Conservation (phyloP, 2,329 filamentous ascomycete genomes). For the Ceratocystis eucalypticola region DNA sequence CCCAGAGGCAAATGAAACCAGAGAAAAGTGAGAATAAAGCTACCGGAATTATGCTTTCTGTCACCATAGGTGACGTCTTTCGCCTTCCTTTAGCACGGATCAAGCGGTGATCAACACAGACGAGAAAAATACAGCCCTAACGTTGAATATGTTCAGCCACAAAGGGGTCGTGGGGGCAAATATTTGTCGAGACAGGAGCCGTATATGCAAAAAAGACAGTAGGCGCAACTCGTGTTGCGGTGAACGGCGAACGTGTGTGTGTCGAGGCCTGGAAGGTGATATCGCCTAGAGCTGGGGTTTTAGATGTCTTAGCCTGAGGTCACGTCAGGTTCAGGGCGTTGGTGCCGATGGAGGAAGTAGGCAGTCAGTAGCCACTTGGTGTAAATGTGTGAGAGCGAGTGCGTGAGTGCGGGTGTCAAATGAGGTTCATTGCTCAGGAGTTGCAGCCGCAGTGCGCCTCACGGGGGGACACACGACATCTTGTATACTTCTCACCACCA, state of each 20-base stretch:
- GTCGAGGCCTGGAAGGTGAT: background rate
- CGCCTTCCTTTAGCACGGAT: background rate
- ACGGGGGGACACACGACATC: background rate
- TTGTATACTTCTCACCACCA: background rate
- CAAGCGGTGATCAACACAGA: background rate
- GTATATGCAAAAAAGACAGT: background rate
- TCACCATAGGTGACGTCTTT: background rate
- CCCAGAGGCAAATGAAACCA: conserved; percentile 6
- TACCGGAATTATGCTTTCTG: background rate
- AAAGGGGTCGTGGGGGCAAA: background rate
- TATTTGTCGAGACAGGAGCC: background rate
- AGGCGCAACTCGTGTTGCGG: background rate
- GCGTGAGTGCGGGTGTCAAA: background rate
- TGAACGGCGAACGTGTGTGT: background rate
- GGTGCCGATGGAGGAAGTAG: background rate
- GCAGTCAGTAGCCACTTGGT: background rate
- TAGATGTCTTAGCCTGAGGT: background rate
- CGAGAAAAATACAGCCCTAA: background rate
- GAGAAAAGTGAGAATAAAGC: background rate
- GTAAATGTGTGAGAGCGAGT: background rate
- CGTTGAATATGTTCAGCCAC: background rate
- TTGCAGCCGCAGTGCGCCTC: background rate
- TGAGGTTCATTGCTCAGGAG: no score
- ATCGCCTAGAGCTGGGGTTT: background rate
- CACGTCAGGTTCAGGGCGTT: background rate